Conservation (phyloP, 352 stramenopile species). For the Globisporangium mamillatum region DNA sequence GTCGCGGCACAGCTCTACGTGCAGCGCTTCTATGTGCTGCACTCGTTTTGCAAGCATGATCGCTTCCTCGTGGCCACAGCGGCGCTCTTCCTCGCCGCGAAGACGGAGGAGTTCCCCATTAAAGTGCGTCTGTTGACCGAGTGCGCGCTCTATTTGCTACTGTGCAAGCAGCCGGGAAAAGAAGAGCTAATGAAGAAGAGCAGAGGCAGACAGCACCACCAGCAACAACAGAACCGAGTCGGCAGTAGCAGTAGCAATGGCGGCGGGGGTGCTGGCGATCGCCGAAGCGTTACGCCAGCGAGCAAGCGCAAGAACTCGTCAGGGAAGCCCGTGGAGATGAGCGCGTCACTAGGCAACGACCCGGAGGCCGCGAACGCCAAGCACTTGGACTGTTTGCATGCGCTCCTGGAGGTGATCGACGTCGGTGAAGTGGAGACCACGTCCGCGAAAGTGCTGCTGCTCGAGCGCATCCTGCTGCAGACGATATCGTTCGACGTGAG, state of each 20-base stretch:
- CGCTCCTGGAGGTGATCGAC: constrained; percentile 54
- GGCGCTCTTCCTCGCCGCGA: constrained; percentile 71
- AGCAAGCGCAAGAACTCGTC: constrained; percentile 20
- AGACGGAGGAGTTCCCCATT: constrained; percentile 76
- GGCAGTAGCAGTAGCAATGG: not conserved
- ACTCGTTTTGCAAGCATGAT: constrained; percentile 76
- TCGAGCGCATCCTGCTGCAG: constrained; percentile 71
- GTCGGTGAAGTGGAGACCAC: constrained; percentile 69
- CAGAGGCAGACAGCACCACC: not conserved
- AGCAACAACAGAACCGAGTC: not conserved
- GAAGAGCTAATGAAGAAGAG: constrained; percentile 21
- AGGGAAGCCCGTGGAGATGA: constrained; percentile 49
- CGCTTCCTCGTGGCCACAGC: constrained; percentile 76
- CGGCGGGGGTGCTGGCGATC: not conserved
- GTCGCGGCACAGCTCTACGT: constrained; percentile 65
- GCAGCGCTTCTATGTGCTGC: constrained; percentile 77
- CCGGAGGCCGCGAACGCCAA: constrained; percentile 52
- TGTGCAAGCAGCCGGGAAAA: constrained; percentile 35
- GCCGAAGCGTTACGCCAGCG: not conserved
- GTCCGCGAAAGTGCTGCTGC: constrained; percentile 54
- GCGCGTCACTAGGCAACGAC: constrained; percentile 46
- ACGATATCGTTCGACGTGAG: constrained; percentile 73
- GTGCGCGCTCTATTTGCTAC: constrained; percentile 61
- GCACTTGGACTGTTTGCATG: constrained; percentile 64
- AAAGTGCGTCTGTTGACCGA: constrained; percentile 79